Percentiles rank a stretch among this genome's conserved stretches.
phyloP scores from a whole-genome alignment of 1,284 basidiomycete genomes.

The Kalmanozyma brasiliensis region DNA sequence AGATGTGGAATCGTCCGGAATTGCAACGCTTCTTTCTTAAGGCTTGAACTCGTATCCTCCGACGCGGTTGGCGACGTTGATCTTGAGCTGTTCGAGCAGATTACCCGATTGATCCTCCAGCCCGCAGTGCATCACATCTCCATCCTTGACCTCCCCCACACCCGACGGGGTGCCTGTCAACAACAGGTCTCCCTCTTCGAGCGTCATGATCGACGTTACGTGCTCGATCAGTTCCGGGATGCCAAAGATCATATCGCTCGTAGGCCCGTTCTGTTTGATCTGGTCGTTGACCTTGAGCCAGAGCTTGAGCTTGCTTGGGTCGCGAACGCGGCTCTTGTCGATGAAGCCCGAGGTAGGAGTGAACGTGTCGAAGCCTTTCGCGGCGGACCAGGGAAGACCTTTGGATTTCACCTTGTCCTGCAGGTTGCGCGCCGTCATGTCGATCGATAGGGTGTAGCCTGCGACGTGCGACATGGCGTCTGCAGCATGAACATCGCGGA shows the following conservation, averaged over 20 bases:
- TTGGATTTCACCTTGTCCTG: slow-evolving; percentile 92
- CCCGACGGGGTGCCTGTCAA: slow-evolving; percentile 76
- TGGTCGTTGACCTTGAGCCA: slow-evolving; percentile 86
- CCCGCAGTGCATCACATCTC: slow-evolving; percentile 82
- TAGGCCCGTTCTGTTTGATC: slow-evolving; percentile 84
- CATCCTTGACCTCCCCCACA: slow-evolving; percentile 80
- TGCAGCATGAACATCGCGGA: slow-evolving; percentile 80
- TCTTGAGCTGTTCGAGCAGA: slow-evolving; percentile 75
- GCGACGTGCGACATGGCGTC: slow-evolving; percentile 83
- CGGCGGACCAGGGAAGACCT: slow-evolving; percentile 92
- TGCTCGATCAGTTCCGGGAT: slow-evolving; percentile 91
- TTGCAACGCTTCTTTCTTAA: slow-evolving; percentile 3
- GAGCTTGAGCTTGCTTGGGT: slow-evolving; percentile 80
- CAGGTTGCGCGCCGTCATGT: slow-evolving; percentile 94
- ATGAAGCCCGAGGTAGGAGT: slow-evolving; percentile 83
- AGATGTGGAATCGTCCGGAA: not conserved
- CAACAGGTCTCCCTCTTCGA: slow-evolving; percentile 76
- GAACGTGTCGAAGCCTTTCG: slow-evolving; percentile 90
- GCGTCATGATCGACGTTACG: slow-evolving; percentile 91
- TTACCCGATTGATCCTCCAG: slow-evolving; percentile 76
- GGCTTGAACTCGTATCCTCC: slow-evolving; percentile 77
- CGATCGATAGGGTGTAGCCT: slow-evolving; percentile 92
- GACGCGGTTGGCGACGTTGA: slow-evolving; percentile 75
- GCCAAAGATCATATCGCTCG: slow-evolving; percentile 90
- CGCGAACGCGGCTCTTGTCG: slow-evolving; percentile 76